These are phyloP conservation scores for Wickerhamomyces bisporus DNA, from an alignment of 805 yeast species.

Conservation along the genomic window DNA sequence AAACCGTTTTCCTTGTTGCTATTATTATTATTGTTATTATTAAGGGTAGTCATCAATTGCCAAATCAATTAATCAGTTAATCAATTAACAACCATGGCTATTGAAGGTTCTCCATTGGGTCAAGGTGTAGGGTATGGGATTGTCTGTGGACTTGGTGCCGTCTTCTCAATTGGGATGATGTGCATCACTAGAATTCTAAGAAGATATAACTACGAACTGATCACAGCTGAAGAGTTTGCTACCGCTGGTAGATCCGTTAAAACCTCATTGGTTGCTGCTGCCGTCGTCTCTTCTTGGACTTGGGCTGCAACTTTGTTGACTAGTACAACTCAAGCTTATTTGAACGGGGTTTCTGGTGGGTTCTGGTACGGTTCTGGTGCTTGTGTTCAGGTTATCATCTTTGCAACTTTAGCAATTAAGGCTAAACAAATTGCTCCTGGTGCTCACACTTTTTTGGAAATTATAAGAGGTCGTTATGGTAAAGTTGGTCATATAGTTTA, in stretches of 20 bases:
- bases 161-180: constrained; percentile 77
- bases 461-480: constrained; percentile 78
- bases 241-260: constrained; percentile 90
- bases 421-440: constrained; percentile 86
- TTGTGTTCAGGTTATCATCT: constrained; percentile 78
- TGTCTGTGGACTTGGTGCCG: constrained; percentile 64
- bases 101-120: constrained; percentile 2
- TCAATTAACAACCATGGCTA: background rate
- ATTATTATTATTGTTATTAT: no score
- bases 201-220: constrained; percentile 78
- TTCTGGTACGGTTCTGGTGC: constrained; percentile 91
- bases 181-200: constrained; percentile 61
- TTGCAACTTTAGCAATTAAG: constrained; percentile 83
- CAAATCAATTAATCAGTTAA: no score
- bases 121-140: constrained; percentile 1
- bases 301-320: constrained; percentile 80
- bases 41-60: no score
- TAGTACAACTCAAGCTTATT: constrained; percentile 74
- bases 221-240: constrained; percentile 90
- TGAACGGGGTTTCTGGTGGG: constrained; percentile 61
- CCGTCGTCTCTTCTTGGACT: constrained; percentile 93
- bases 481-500: constrained; percentile 62
- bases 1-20: no score
- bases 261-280: constrained; percentile 79
- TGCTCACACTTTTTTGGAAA: constrained; percentile 88